Percentiles rank a stretch among this genome's conserved stretches.
These are phyloP conservation scores for Jatropha multifida DNA, from an alignment of 441 rosid species.

Conservation along the genomic window DNA sequence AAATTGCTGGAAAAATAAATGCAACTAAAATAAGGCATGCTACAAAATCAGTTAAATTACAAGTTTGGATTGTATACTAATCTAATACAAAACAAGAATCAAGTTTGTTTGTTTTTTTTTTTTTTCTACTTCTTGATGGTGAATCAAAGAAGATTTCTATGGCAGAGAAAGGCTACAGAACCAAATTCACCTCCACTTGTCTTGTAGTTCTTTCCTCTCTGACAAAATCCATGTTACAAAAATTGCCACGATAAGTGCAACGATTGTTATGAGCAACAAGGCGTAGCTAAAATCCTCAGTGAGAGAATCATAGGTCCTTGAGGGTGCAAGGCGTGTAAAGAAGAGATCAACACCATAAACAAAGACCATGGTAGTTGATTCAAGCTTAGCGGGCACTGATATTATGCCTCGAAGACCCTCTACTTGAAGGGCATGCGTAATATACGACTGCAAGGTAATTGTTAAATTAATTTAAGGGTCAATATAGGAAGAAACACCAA, in stretches of 20 bases:
- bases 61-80: slow-evolving; percentile 20
- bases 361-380: slow-evolving; percentile 89
- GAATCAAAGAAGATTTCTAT: slow-evolving; percentile 7
- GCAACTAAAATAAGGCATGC: slow-evolving; percentile 8
- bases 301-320: slow-evolving; percentile 97
- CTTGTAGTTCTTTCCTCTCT: slow-evolving; percentile 88
- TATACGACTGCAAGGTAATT: slow-evolving; percentile 58
- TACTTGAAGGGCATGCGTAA: slow-evolving; percentile 78
- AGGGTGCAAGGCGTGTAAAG: slow-evolving; percentile 91
- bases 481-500: neutral
- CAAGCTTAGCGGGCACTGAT: slow-evolving; percentile 90
- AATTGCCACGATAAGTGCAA: slow-evolving; percentile 82
- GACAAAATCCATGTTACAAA: slow-evolving; percentile 86
- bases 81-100: slow-evolving; percentile 17
- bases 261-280: slow-evolving; percentile 82
- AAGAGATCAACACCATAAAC: slow-evolving; percentile 93
- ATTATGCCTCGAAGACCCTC: slow-evolving; percentile 85
- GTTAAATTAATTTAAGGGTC: neutral
- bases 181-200: slow-evolving; percentile 79
- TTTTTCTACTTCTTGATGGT: too few relatives aligned
- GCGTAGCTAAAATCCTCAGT: slow-evolving; percentile 98
- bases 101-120: neutral
- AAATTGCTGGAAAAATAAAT: slow-evolving; percentile 11
- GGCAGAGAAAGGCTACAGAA: slow-evolving; percentile 5
- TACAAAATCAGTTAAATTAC: slow-evolving; percentile 27